phyloP scores from a whole-genome alignment of 2,329 filamentous ascomycete species.

The Ceratocystis eucalypticola region DNA sequence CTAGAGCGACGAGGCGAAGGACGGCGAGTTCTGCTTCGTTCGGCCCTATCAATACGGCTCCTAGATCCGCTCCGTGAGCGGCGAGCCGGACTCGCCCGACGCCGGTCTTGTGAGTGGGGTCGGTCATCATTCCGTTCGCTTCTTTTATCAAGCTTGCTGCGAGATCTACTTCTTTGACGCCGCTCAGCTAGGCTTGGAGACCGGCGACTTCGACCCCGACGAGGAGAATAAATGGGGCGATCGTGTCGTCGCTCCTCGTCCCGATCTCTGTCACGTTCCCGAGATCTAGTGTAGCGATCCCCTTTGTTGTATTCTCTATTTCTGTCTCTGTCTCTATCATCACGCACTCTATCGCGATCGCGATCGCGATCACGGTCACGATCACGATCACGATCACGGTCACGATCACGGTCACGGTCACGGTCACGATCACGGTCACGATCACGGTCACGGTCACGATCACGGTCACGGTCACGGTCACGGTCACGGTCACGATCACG shows the following conservation, averaged over 20 bases:
- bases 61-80: slow-evolving; percentile 26
- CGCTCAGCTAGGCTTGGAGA: slow-evolving; percentile 21
- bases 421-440: background rate
- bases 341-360: background rate
- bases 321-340: background rate
- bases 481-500: background rate
- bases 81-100: slow-evolving; percentile 23
- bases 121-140: slow-evolving; percentile 23
- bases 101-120: slow-evolving; percentile 24
- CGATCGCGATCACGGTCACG: background rate
- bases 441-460: background rate
- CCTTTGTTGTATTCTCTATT: background rate
- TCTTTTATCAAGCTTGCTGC: slow-evolving; percentile 24
- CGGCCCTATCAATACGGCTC: slow-evolving; percentile 20
- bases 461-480: background rate
- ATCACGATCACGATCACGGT: background rate
- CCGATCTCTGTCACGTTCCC: background rate
- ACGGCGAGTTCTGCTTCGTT: slow-evolving; percentile 28
- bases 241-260: slow-evolving; percentile 23
- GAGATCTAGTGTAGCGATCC: slow-evolving; percentile 4
- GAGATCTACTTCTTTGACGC: slow-evolving; percentile 22
- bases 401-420: background rate
- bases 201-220: slow-evolving; percentile 27
- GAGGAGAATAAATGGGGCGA: slow-evolving; percentile 30
- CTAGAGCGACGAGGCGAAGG: slow-evolving; percentile 1